Evolutionary conservation across 805 yeast genomes (phyloP).

Genomic region (Metschnikowia cubensis): DNA sequence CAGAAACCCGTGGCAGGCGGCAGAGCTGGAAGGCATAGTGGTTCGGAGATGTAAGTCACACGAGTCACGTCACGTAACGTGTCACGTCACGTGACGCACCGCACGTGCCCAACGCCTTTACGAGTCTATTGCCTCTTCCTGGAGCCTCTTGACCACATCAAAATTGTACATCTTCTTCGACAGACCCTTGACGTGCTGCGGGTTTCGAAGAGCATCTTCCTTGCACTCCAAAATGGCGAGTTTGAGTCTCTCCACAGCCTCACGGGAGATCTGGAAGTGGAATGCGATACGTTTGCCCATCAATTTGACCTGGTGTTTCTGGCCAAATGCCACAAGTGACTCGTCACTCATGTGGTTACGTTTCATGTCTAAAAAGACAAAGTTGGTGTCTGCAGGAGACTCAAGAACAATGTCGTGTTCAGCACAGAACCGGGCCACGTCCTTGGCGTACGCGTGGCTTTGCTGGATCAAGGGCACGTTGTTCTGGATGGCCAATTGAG

Average conservation of each 20-base stretch:
- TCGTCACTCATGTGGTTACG: slow-evolving; percentile 54
- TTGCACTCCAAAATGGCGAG: slow-evolving; percentile 53
- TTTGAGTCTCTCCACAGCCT: slow-evolving; percentile 37
- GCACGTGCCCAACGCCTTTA: too few species aligned
- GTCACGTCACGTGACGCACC: too few species aligned
- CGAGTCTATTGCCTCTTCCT: background rate
- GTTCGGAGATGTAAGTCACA: too few species aligned
- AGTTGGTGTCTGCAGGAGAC: slow-evolving; percentile 79
- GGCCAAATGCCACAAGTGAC: slow-evolving; percentile 50
- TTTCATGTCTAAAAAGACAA: slow-evolving; percentile 67
- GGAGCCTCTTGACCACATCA: slow-evolving; percentile 5
- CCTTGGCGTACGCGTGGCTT: slow-evolving; percentile 51
- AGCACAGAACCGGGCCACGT: slow-evolving; percentile 51
- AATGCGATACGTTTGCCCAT: slow-evolving; percentile 77
- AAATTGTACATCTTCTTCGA: slow-evolving; percentile 7
- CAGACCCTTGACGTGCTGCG: slow-evolving; percentile 21
- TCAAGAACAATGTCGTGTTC: slow-evolving; percentile 54
- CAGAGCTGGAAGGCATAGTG: too few species aligned
- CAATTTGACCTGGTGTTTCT: slow-evolving; percentile 57
- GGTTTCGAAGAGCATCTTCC: slow-evolving; percentile 50
- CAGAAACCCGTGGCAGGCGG: too few species aligned
- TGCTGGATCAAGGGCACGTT: slow-evolving; percentile 55
- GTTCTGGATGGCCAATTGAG: slow-evolving; percentile 69
- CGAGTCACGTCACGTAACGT: too few species aligned
- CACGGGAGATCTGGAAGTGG: slow-evolving; percentile 49